Conservation (phyloP, 768 basidiomycete species). For the Mycena pura region DNA sequence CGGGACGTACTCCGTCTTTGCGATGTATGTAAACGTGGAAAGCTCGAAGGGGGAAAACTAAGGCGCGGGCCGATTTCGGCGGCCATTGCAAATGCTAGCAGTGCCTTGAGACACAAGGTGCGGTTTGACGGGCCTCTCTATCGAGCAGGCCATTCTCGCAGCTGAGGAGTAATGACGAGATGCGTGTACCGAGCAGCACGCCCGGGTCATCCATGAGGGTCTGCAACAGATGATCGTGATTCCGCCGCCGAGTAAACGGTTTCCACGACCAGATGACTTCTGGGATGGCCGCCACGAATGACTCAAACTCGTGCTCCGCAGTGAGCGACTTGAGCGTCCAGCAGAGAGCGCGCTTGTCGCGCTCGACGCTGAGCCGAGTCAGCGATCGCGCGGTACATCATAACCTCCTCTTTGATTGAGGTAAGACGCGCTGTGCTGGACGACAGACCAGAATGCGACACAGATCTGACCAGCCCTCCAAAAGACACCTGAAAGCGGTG, state of each 20-base stretch:
- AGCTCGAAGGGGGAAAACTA: conserved; percentile 6
- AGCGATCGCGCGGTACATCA: background rate
- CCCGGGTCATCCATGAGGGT: conserved; percentile 12
- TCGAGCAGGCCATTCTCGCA: conserved; percentile 11
- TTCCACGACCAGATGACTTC: conserved; percentile 1
- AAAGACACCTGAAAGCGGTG: conserved; percentile 9
- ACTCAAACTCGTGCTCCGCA: conserved; percentile 7
- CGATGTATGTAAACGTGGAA: conserved; percentile 2
- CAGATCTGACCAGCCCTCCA: conserved; percentile 4
- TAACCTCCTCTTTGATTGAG: background rate
- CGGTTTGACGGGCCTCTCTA: background rate
- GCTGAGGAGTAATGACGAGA: conserved; percentile 1
- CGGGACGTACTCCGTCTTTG: background rate
- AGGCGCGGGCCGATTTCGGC: background rate
- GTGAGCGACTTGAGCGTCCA: conserved; percentile 20
- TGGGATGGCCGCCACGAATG: conserved; percentile 7
- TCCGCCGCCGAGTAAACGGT: conserved; percentile 1
- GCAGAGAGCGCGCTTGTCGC: conserved; percentile 10
- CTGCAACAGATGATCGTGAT: conserved; percentile 8
- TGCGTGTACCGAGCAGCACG: conserved; percentile 8
- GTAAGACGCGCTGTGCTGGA: background rate
- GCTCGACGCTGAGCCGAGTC: background rate
- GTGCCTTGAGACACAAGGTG: conserved; percentile 6
- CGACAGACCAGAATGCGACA: background rate
- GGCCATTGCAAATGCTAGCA: conserved; percentile 13